These are phyloP conservation scores for Monilinia fructigena DNA, from an alignment of 2,329 filamentous ascomycete species.

Conservation along the genomic window DNA sequence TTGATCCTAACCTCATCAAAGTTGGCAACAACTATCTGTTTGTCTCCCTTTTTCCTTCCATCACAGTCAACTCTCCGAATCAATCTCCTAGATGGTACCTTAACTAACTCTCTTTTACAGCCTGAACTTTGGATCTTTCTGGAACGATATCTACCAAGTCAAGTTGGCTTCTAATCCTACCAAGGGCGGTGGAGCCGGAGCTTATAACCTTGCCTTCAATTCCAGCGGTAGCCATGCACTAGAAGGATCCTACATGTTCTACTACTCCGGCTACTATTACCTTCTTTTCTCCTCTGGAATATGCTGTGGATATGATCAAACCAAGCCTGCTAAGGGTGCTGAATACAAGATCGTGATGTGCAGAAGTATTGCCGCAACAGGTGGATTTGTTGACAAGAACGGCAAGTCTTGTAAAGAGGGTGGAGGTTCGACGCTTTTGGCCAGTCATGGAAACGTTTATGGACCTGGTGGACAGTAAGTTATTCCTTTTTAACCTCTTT, in stretches of 20 bases:
- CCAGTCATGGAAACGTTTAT: constrained; percentile 59
- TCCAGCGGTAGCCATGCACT: constrained; percentile 50
- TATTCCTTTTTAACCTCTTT: background rate
- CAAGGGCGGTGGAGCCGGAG: constrained; percentile 34
- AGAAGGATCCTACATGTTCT: constrained; percentile 58
- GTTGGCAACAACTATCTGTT: constrained; percentile 45
- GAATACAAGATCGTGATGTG: constrained; percentile 37
- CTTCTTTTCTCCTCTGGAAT: constrained; percentile 61
- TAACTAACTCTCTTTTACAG: background rate
- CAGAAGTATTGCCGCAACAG: constrained; percentile 64
- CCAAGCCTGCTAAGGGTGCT: constrained; percentile 44
- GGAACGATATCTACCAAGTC: constrained; percentile 62
- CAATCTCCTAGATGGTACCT: background rate
- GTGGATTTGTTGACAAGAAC: constrained; percentile 56
- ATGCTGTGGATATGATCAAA: constrained; percentile 61
- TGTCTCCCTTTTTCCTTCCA: background rate
- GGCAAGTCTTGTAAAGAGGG: constrained; percentile 53
- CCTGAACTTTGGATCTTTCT: constrained; percentile 68
- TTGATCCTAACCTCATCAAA: constrained; percentile 56
- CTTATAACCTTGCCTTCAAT: constrained; percentile 55
- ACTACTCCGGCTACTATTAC: constrained; percentile 57
- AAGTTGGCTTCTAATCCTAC: constrained; percentile 45
- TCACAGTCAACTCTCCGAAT: no score
- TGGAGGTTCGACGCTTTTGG: constrained; percentile 61
- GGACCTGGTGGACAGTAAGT: constrained; percentile 60